phyloP scores from a whole-genome alignment of 148 eudicot genomes.

The Diospyros kaki region DNA sequence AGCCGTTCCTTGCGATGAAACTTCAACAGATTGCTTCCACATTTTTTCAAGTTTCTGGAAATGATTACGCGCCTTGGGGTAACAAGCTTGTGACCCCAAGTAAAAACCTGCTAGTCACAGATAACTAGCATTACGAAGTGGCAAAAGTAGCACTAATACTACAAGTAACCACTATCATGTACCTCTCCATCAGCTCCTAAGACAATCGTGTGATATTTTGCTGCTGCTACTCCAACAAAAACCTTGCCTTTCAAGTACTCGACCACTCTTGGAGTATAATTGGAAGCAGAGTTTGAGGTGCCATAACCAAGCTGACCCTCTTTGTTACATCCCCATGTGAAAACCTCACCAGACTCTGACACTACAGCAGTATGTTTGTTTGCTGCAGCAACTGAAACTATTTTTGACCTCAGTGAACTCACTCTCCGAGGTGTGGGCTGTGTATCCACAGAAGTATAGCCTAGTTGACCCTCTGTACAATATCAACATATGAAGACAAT shows the following conservation, averaged over 20 bases:
- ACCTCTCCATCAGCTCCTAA: slow-evolving; percentile 98
- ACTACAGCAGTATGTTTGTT: slow-evolving; percentile 94
- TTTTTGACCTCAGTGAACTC: slow-evolving; percentile 69
- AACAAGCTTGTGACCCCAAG: slow-evolving; percentile 99
- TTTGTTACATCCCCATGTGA: slow-evolving; percentile 97
- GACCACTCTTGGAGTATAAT: slow-evolving; percentile 82
- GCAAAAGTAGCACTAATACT: not conserved
- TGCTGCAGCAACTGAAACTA: slow-evolving; percentile 92
- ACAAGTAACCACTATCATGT: slow-evolving; percentile 3
- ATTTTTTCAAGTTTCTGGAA: slow-evolving; percentile 71
- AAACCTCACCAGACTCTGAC: slow-evolving; percentile 88
- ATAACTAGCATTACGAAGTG: slow-evolving; percentile 4
- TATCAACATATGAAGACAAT: slow-evolving; percentile 7
- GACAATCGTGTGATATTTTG: slow-evolving; percentile 89
- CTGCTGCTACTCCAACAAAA: slow-evolving; percentile 63
- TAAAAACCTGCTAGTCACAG: slow-evolving; percentile 63
- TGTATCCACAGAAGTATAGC: slow-evolving; percentile 92
- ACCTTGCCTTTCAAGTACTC: slow-evolving; percentile 88
- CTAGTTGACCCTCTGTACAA: slow-evolving; percentile 95
- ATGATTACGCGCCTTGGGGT: slow-evolving; percentile 81
- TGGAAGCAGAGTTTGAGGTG: slow-evolving; percentile 94
- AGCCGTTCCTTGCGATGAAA: slow-evolving; percentile 78
- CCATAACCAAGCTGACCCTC: slow-evolving; percentile 99
- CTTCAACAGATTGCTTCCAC: slow-evolving; percentile 58
- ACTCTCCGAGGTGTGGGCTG: slow-evolving; percentile 98